Evolutionary conservation across 1,139 yeast genomes (phyloP), one percentile per base, ranked within the genome.

Genomic region (Kurtzmaniella quercitrusa): DNA sequence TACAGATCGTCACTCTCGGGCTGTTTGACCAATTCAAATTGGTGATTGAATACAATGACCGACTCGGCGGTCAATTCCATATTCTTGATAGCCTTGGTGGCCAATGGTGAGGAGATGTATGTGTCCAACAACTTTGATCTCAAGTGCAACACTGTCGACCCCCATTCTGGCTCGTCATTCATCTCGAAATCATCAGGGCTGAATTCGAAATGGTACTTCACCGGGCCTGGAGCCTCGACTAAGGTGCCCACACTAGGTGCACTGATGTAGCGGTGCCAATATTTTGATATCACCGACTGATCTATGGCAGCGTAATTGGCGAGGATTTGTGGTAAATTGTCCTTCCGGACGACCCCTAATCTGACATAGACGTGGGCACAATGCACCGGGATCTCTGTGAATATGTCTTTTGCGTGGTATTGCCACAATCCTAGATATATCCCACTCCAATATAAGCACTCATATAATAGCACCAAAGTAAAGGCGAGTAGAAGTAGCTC

Each of bases 151-250:
- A 90, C 70, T 10, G 84, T 77, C 8, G 90, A 79, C 1, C 95
- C 95, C 51, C 71, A 75, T 44, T 84, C 91, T 1, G 84, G 84
- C 47, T 82, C 77, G 50, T 60, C 73, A 65, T 59, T 75, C 58
- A 58, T 57, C 54, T 70, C 81, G 56, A 80, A 83, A 55, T 89
- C 96, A 51, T 85, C 94, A 0, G 91, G 90, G 38, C 88, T 78
- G 61, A 89, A 87, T 55, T 86, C 93, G 50, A 88, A 73, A 56
- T 85, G 86, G 55, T 82, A 85, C 39, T 67, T 71, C 19, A 83
- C 62, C 33, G 81, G 81, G 33, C 62, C 58, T 24, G 54, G 49
- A 50, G 65, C 59, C 3, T 64, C 46, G 46, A 62, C 65, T 45
- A 53, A 64, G 37, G 59, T 58, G 5, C n/a, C 24, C 15, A 24